A percentile compares a stretch with the other conserved stretches of the same genome.
Evolutionary conservation across 1,284 basidiomycete genomes (phyloP).

Genomic region (Cutaneotrichosporon mucoides): DNA sequence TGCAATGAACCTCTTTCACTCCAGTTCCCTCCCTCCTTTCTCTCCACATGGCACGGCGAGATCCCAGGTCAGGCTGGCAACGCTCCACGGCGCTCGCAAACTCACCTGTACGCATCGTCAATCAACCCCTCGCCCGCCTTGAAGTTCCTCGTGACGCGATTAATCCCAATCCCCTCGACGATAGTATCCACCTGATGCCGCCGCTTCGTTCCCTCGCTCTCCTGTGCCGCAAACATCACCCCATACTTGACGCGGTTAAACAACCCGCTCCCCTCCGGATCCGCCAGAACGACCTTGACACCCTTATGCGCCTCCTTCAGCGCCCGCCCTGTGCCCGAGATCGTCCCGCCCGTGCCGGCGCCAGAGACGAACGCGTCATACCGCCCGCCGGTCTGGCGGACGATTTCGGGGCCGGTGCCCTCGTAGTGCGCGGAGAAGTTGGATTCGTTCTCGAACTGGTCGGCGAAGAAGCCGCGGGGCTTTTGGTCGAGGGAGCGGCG

Average conservation of each 20-base stretch:
- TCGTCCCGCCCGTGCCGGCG: conserved; percentile 92
- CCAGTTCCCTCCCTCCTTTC: no score
- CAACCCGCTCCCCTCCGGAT: conserved; percentile 87
- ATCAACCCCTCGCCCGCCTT: conserved; percentile 72
- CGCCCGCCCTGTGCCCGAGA: conserved; percentile 77
- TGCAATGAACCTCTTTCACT: not conserved
- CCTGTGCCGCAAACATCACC: conserved; percentile 88
- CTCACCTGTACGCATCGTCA: conserved; percentile 79
- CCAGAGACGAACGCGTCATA: conserved; percentile 90
- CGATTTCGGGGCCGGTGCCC: conserved; percentile 93
- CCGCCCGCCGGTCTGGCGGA: conserved; percentile 80
- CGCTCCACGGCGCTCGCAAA: not conserved
- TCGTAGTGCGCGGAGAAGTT: conserved; percentile 86
- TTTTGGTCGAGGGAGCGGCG: conserved; percentile 24
- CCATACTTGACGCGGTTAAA: conserved; percentile 93
- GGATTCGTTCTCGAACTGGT: conserved; percentile 91
- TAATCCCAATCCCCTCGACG: conserved; percentile 64
- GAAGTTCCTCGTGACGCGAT: conserved; percentile 69
- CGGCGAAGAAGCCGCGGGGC: conserved; percentile 64
- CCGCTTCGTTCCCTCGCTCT: conserved; percentile 91
- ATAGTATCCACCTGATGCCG: conserved; percentile 76
- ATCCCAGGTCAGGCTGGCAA: no score
- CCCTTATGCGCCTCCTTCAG: conserved; percentile 56
- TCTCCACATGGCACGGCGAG: no score
- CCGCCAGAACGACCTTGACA: conserved; percentile 72